These are phyloP conservation scores for Collybia sordida DNA, from an alignment of 768 basidiomycete species.

Conservation along the genomic window DNA sequence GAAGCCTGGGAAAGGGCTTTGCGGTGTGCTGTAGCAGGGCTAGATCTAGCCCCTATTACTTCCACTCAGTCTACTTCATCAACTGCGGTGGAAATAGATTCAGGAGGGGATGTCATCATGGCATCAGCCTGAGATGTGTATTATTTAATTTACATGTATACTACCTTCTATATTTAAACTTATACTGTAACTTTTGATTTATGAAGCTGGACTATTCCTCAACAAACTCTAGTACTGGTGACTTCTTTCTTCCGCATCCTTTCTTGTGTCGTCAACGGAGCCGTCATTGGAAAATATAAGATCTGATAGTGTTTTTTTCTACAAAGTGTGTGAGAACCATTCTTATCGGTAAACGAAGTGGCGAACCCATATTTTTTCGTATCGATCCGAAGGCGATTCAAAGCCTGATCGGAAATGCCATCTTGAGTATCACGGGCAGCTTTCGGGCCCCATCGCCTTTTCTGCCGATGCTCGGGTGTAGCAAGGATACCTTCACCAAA, in stretches of 20 bases:
- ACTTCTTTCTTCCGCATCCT: constrained; percentile 49
- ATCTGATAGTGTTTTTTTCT: constrained; percentile 76
- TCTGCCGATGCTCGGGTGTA: too few species aligned
- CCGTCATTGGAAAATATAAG: constrained; percentile 74
- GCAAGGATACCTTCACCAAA: too few species aligned
- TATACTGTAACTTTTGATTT: not conserved
- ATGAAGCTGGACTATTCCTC: constrained; percentile 3
- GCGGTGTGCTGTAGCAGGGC: constrained; percentile 66
- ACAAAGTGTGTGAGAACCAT: not conserved
- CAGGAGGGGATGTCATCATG: constrained; percentile 47
- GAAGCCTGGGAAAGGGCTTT: constrained; percentile 88
- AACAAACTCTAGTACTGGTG: constrained; percentile 43
- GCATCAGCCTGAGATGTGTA: constrained; percentile 29
- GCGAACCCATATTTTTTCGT: constrained; percentile 18
- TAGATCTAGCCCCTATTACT: constrained; percentile 57
- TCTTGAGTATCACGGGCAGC: too few species aligned
- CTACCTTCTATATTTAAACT: not conserved
- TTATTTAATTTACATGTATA: not conserved
- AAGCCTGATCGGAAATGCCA: not conserved
- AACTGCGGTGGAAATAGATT: constrained; percentile 30
- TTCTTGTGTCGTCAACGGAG: constrained; percentile 57
- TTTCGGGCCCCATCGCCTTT: too few species aligned
- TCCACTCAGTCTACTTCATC: too few species aligned
- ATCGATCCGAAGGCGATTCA: constrained; percentile 13
- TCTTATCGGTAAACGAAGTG: not conserved